Conservation (phyloP, 2,329 filamentous ascomycete species). For the Cephalotrichum gorgonifer region DNA sequence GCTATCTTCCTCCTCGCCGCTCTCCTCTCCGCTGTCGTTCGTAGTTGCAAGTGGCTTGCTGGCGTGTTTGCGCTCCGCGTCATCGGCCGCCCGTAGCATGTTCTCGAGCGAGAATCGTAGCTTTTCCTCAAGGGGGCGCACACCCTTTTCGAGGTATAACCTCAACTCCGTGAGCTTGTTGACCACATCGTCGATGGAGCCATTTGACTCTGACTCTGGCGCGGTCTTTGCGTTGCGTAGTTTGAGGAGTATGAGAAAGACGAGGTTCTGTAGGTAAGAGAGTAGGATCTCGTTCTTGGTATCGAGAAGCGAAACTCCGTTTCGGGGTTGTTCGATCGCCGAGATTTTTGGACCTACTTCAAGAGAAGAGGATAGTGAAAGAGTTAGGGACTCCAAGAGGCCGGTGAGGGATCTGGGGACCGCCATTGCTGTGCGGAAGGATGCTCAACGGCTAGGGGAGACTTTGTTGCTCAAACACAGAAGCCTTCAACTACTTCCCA, state of each 20-base stretch:
- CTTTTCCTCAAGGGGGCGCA: slow-evolving; percentile 79
- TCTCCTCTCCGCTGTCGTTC: slow-evolving; percentile 19
- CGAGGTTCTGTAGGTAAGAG: slow-evolving; percentile 89
- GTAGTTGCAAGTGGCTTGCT: slow-evolving; percentile 6
- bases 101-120: slow-evolving; percentile 95
- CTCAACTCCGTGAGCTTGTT: slow-evolving; percentile 83
- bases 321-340: slow-evolving; percentile 60
- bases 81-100: slow-evolving; percentile 77
- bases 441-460: too few species aligned
- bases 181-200: slow-evolving; percentile 43
- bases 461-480: too few species aligned
- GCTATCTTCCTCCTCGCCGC: slow-evolving; percentile 21
- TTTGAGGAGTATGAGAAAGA: slow-evolving; percentile 77
- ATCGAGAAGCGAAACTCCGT: slow-evolving; percentile 90
- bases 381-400: slow-evolving; percentile 42
- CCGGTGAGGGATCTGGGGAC: slow-evolving; percentile 36
- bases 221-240: slow-evolving; percentile 45
- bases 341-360: slow-evolving; percentile 54
- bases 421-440: slow-evolving; percentile 29
- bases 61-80: slow-evolving; percentile 40
- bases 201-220: slow-evolving; percentile 4
- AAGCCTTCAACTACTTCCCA: neutral
- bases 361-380: slow-evolving; percentile 51
- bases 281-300: slow-evolving; percentile 96
- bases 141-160: slow-evolving; percentile 88